Base-by-base conservation (phyloP, 2,329 filamentous ascomycete species). In the Zymoseptoria crescenta region DNA sequence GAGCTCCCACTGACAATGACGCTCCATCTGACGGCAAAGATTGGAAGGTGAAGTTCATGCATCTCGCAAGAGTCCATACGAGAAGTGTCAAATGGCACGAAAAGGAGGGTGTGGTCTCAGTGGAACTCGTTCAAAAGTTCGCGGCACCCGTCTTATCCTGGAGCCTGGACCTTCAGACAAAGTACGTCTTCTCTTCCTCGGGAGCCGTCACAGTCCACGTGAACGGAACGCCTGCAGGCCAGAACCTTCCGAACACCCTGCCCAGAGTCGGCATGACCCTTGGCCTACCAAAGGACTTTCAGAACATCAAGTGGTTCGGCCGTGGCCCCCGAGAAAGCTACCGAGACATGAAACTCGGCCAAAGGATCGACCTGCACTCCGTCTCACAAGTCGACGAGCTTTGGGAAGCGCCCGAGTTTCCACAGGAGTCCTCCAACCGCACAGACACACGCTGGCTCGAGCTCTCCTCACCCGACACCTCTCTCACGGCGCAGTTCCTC, bases 1-100 rank as follows among this genome's bases (percentile, higher is more conserved):
- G 85, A 4, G 82, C 85, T 0, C 79, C 80, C 13, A 88, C 85
- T 0, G 83, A 88, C 70, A 88, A 88, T 65, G 86, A 88, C 66
- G 74, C 75, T 0, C 77, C 81, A 0, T 67, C 72, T 16, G 80
- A 82, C 9, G 76, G 81, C 3, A 78, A 77, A 4, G 82, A 86
- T 64, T 88, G 85, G 85, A 73, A 78, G 51, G 62, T 64, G 1
- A 55, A 54, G 20, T 56, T 64, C 16, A 50, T 69, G 2, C 62
- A 67, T 35, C 56, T 65, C 2, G 67, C 66, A 1, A 59, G 20
- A 19, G 27, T 62, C 0, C 59, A 68, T 48, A 68, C 64, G 8
- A 60, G 64, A n/a, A 57, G 55, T n/a, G 55, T 57, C 0, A 57
- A 61, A 7, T 67, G 60, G 62, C 49, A 52, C 21, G 30, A 59